These are phyloP conservation scores for Gastrolobium villosum DNA, from an alignment of 306 rosid species.

Conservation along the genomic window DNA sequence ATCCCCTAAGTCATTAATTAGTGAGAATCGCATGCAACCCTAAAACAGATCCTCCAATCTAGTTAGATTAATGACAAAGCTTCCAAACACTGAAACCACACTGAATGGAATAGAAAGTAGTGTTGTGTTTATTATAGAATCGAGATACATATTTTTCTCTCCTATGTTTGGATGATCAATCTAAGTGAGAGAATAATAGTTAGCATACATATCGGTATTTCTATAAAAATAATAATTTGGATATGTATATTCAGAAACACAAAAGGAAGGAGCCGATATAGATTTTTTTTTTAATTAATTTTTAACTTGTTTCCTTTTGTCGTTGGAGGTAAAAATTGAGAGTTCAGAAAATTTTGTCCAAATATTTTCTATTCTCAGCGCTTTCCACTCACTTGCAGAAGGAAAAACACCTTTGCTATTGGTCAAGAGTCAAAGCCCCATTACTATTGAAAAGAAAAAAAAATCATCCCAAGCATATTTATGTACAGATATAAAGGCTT, in stretches of 20 bases:
- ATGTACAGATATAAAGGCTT: neutral
- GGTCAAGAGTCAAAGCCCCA: neutral
- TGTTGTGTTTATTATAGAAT: neutral
- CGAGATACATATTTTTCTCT: neutral
- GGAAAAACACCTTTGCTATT: neutral
- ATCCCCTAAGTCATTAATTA: neutral
- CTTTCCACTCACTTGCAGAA: neutral
- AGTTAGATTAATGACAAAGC: slow-evolving; percentile 11
- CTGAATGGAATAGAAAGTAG: slow-evolving; percentile 1
- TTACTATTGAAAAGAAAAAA: neutral
- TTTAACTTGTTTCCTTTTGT: neutral
- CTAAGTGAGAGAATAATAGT: neutral
- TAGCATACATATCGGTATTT: neutral
- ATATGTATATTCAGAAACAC: neutral
- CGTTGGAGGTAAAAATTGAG: neutral
- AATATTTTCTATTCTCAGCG: neutral
- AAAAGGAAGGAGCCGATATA: neutral
- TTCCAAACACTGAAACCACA: neutral
- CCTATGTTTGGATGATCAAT: slow-evolving; percentile 4
- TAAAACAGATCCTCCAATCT: neutral
- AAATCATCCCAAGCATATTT: neutral
- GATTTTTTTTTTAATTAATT: neutral
- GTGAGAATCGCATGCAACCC: neutral
- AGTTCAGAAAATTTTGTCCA: neutral
- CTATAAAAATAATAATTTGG: neutral